Base-by-base conservation (phyloP, 768 basidiomycete genomes). In the Gelatoporia subvermispora region DNA sequence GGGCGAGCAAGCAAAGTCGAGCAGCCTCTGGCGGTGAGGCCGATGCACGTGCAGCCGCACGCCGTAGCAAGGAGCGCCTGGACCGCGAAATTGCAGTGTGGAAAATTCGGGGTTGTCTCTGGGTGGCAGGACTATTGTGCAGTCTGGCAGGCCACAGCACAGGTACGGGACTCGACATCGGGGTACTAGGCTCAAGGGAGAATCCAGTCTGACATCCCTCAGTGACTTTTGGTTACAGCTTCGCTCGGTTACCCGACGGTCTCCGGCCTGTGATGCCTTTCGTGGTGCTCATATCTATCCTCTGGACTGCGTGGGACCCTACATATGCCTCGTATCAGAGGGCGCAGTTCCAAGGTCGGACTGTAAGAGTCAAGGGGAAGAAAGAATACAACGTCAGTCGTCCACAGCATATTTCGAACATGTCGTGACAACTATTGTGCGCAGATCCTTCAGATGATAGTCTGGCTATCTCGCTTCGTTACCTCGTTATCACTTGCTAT, bases 261-360 rank as follows among this genome's bases (percentile, higher is more conserved):
- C 3, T 45, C 10, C 17, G 54, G 47, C 50, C 24, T 35, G 47
- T 25, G 22, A 35, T 85, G 43, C 82, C 87, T 2, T 23, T 72
- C 3, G 38, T 87, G 17, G 66, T 72, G 23, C 38, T 82, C 1
- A 10, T 79, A 15, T 91, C 91, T 17, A 60, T 93, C 15, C 59
- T 85, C 5, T 94, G 92, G 85, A 81, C 82, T 0, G 80, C 76
- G 1, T 95, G 93, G 93, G 83, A 95, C 61, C 92, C 90, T 11
- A 87, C 86, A 17, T 92, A 91, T 64, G 66, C 75, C 20, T 70
- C 76, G 9, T 68, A 78, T 46, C 74, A 75, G 54, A 75, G 69
- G 54, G 81, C 84, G 11, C 76, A 78, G 56, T 68, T 77, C 36
- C 87, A 90, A 69, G 86, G 88, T 2, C 78, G 87, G 17, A 77